A percentile compares a stretch with the other conserved stretches of the same genome.
These are phyloP conservation scores for Ascochyta viciae-villosae DNA, from an alignment of 2,329 filamentous ascomycete genomes.

Conservation along the genomic window DNA sequence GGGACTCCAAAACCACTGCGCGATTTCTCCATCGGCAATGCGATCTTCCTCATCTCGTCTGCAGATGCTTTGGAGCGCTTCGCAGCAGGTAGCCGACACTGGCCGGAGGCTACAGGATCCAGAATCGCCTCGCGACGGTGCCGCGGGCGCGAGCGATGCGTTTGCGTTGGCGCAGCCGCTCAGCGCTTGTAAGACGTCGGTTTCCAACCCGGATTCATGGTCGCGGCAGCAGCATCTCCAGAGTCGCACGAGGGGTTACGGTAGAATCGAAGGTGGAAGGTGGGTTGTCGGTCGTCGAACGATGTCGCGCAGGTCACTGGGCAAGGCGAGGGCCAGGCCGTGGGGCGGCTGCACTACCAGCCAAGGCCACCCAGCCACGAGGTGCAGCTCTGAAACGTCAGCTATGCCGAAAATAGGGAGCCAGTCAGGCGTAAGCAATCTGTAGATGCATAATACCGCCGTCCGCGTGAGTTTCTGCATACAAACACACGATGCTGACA, in stretches of 20 bases:
- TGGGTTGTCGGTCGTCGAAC: slow-evolving; percentile 16
- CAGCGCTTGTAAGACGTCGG: slow-evolving; percentile 15
- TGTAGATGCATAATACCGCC: slow-evolving; percentile 4
- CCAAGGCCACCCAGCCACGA: slow-evolving; percentile 12
- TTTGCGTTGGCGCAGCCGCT: slow-evolving; percentile 16
- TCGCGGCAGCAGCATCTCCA: slow-evolving; percentile 15
- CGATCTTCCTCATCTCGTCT: slow-evolving; percentile 18
- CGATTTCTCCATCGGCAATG: slow-evolving; percentile 33
- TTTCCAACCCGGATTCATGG: slow-evolving; percentile 12
- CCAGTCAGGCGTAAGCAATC: slow-evolving; percentile 1
- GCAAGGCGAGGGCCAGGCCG: slow-evolving; percentile 15
- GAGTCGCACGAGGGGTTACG: slow-evolving; percentile 11
- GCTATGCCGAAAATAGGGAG: slow-evolving; percentile 10
- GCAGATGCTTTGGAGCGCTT: slow-evolving; percentile 1
- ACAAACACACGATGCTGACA: neutral
- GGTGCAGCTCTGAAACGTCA: slow-evolving; percentile 14
- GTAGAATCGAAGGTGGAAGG: slow-evolving; percentile 16
- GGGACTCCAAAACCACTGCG: slow-evolving; percentile 29
- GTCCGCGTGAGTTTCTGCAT: slow-evolving; percentile 9
- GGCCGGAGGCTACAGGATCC: slow-evolving; percentile 4
- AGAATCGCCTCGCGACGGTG: slow-evolving; percentile 8
- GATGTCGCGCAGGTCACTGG: slow-evolving; percentile 10
- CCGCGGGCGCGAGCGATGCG: neutral
- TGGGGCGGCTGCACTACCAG: neutral
- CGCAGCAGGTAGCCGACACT: slow-evolving; percentile 18